Base-by-base conservation (phyloP, 2,329 filamentous ascomycete genomes). In the Rhynchosporium secalis region DNA sequence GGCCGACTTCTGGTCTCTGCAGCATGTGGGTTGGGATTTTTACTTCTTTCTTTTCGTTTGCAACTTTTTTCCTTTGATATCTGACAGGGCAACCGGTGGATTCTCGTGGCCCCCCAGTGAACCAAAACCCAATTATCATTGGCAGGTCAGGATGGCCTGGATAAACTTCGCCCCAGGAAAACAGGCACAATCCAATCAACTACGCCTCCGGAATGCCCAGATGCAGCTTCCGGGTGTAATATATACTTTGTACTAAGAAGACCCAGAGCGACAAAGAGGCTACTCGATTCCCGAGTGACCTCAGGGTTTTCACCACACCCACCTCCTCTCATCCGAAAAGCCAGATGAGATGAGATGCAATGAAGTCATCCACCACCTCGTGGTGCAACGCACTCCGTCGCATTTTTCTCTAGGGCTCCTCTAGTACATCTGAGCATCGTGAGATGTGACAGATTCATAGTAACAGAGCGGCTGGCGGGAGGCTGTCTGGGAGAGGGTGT, bases 231-330 rank as follows among this genome's bases (percentile, higher is more conserved):
- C 51, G 51, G 33, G 26, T 7, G 20, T 20, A 20, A 20, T 20
- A 20, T 20, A 33, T 15, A 36, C 51, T 36, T 54, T 41, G 13
- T n/a, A 54, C 36, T n/a, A 54, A n/a, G 33, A 28, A 10, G 8
- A 54, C n/a, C 40, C 26, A 36, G 36, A 8, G 33, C 6, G 8
- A 54, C n/a, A 54, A 28, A 20, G 36, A 8, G 33, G 33, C 9
- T 5, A 10, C 33, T 10, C 33, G 33, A 36, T 40, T 33, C 51
- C 40, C 36, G 20, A 54, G 33, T 10, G 10, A 20, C 36, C 28
- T 54, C 51, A 54, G 28, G 54, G 28, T 56, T 56, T 56, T 56
- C 54, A 56, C 13, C 54, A 56, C 54, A 56, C 40, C 41, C 54
- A 33, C 40, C 38, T 33, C 33, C 9, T 36, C 33, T 20, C 20